These are phyloP conservation scores for Dichomitus squalens DNA, from an alignment of 1,284 basidiomycete species.

Conservation along the genomic window DNA sequence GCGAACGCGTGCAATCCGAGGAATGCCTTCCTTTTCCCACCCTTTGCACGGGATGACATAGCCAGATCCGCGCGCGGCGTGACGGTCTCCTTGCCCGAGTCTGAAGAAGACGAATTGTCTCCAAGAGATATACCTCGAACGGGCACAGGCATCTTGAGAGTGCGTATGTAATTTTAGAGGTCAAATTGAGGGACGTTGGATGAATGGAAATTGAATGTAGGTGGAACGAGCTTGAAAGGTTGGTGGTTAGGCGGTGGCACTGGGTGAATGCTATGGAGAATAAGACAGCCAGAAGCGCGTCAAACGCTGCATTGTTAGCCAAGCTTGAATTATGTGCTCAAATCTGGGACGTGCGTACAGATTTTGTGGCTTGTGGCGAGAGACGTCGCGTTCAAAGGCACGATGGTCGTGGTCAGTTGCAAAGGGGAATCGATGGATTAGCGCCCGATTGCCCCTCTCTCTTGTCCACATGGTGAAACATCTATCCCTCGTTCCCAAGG, in stretches of 20 bases:
- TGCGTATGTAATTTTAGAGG: background rate
- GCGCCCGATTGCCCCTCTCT: conserved; percentile 4
- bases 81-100: background rate
- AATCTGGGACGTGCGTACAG: background rate
- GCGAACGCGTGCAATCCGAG: conserved; percentile 1
- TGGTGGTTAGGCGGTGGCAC: background rate
- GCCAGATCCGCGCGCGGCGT: background rate
- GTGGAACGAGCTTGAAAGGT: background rate
- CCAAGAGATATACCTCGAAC: background rate
- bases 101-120: background rate
- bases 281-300: background rate
- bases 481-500: background rate
- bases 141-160: background rate
- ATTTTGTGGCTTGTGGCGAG: background rate
- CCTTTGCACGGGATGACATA: background rate
- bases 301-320: background rate
- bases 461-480: background rate
- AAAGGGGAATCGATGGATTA: conserved; percentile 12
- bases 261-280: background rate
- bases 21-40: background rate
- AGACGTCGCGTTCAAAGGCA: background rate
- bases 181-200: background rate
- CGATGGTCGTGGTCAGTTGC: conserved; percentile 8
- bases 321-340: background rate
- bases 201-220: background rate